These are phyloP conservation scores for Volvariella surrecta DNA, from an alignment of 1,284 basidiomycete genomes.

Conservation along the genomic window DNA sequence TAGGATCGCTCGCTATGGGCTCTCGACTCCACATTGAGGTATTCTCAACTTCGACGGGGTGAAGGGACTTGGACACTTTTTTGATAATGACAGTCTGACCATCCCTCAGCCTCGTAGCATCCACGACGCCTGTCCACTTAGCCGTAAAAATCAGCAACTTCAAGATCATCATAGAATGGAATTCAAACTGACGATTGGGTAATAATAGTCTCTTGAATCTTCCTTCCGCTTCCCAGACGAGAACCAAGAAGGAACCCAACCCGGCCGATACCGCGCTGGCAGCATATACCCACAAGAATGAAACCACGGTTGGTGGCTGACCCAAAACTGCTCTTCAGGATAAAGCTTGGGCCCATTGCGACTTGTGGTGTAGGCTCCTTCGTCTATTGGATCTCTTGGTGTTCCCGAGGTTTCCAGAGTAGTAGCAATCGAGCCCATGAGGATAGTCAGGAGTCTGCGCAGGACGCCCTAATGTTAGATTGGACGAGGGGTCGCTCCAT, in stretches of 20 bases:
- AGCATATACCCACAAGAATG: conserved; percentile 23
- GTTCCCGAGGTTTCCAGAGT: too few relatives aligned
- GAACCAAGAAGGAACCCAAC: conserved; percentile 17
- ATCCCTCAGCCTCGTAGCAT: conserved; percentile 2
- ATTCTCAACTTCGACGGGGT: conserved; percentile 9
- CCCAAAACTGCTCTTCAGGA: conserved; percentile 19
- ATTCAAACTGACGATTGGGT: neutral
- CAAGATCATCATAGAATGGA: too few relatives aligned
- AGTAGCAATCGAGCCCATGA: too few relatives aligned
- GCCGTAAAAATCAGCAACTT: neutral
- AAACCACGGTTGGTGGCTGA: conserved; percentile 18
- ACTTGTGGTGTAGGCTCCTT: neutral
- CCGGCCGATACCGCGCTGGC: conserved; percentile 16
- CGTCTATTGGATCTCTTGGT: too few relatives aligned
- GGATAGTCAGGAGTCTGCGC: too few relatives aligned
- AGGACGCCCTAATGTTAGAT: too few relatives aligned
- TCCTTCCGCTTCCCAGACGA: neutral
- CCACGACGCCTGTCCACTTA: neutral
- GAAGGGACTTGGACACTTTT: neutral
- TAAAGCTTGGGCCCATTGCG: neutral
- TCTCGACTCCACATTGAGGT: conserved; percentile 7
- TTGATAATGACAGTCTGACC: conserved; percentile 4
- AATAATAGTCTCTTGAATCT: neutral
- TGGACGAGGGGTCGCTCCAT: too few relatives aligned
- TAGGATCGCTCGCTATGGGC: conserved; percentile 14